Evolutionary conservation across 176 grass and related monocot genomes (phyloP), one percentile per base, ranked within the genome.

Genomic region (Avena insularis): DNA sequence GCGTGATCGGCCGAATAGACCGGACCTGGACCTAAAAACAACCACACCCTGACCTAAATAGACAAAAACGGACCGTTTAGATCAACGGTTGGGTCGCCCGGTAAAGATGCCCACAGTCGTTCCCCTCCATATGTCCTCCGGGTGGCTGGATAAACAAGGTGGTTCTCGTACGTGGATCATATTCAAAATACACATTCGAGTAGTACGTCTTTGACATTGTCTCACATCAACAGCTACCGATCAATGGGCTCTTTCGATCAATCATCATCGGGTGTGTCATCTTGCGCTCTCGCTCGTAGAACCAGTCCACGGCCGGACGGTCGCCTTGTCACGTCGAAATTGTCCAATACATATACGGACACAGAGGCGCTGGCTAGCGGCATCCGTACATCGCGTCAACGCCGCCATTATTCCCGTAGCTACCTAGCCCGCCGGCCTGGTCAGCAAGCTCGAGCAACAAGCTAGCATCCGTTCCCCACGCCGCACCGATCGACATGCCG

Each of bases 291-390:
- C 0, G 54, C 15, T 29, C 0, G 76, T 38, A 13, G 33, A 79
- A 79, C 33, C 10, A 9, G 76, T 79, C 76, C 54, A 29, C 77
- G 55, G 72, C 72, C 72, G 73, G 73, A 8, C 48, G 13, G 13
- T 27, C 23, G 29, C 13, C 48, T 53, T 76, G 73, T 76, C 73
- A 33, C 73, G 73, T 76, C 72, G 48, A 51, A 12, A 20, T 16
- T 12, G 33, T 17, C 15, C 36, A 55, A 11, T 33, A 76, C 25
- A 54, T 76, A 76, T 76, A 75, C 25, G 73, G 73, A 15, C 25
- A 76, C 73, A 31, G 0, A 53, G 72, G 7, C 13, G 0, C 6
- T 8, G 3, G 0, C 6, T 66, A 17, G 8, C 27, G 0, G 7
- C 0, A 50, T 29, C 72, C 72, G 23, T 75, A 7, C 13, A 50